Percentiles rank a stretch among this genome's conserved stretches.
Evolutionary conservation across 768 basidiomycete species (phyloP).

Genomic region (Suillus occidentalis): DNA sequence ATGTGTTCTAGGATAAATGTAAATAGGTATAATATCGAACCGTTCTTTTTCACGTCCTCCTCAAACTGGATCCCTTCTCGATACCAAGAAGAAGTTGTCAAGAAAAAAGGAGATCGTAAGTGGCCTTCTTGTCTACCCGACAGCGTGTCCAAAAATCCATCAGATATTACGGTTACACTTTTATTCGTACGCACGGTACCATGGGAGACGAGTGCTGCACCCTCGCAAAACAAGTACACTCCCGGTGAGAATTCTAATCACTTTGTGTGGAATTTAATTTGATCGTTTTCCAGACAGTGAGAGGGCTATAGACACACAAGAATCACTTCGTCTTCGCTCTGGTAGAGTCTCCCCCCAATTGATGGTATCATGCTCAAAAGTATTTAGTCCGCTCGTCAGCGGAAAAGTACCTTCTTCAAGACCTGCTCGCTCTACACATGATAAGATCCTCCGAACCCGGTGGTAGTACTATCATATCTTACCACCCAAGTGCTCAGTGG

Average conservation of each 20-base stretch:
- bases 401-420: slow-evolving; percentile 30
- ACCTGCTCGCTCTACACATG: slow-evolving; percentile 42
- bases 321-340: slow-evolving; percentile 14
- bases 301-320: slow-evolving; percentile 14
- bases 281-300: slow-evolving; percentile 13
- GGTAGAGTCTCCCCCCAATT: slow-evolving; percentile 3
- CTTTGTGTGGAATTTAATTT: background rate
- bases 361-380: too few species aligned
- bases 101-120: slow-evolving; percentile 33
- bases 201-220: slow-evolving; percentile 28
- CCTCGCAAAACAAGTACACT: slow-evolving; percentile 18
- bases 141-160: too few species aligned
- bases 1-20: background rate
- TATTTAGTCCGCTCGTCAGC: slow-evolving; percentile 9
- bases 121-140: background rate
- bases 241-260: background rate
- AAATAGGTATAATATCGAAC: slow-evolving; percentile 33
- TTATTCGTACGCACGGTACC: slow-evolving; percentile 41
- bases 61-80: slow-evolving; percentile 33
- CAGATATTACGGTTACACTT: slow-evolving; percentile 51
- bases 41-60: slow-evolving; percentile 36
- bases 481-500: slow-evolving; percentile 28
- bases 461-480: slow-evolving; percentile 35
- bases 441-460: slow-evolving; percentile 27
- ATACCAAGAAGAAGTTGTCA: slow-evolving; percentile 27